Base-by-base conservation (phyloP, 106 monocot genomes). In the Alisma plantagoaquatica region DNA sequence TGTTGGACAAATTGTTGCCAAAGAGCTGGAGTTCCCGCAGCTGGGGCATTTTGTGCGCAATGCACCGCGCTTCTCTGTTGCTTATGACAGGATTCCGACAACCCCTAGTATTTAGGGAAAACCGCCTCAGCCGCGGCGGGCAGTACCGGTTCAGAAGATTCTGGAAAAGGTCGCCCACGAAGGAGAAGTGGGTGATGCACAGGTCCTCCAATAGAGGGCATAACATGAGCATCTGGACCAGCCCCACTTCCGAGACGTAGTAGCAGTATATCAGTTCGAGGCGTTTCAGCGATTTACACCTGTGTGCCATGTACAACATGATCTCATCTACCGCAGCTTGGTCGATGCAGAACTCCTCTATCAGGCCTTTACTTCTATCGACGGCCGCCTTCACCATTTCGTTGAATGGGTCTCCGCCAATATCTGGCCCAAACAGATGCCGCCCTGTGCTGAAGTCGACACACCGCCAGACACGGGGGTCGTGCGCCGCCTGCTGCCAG, bases 41-140 rank as follows among this genome's bases (percentile, higher is more conserved):
- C 23, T 49, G 5, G 19, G 25, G 61, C 61, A 61, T 48, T 2
- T 17, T 32, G 1, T 60, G 17, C 1, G 57, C 57, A n/a, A 57
- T 57, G 11, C 28, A 27, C 6, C 43, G 17, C 2, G 59, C 59
- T 38, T 7, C 14, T 38, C 14, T 38, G 23, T 46, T 4, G 7
- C 46, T 14, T 7, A 15, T 20, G 5, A 10, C 3, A 29, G 4
- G 1, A 23, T 60, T 8, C 2, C 16, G 3, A 7, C 9, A 7
- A 8, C 61, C 46, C 23, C 0, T 1, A 0, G n/a, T 8, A 16
- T 61, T 61, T 2, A 33, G 28, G 15, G 15, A 22, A 12, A 61
- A 43, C 21, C 20, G 12, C 25, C 49, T 61, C 48, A 61, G 48
- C 20, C 33, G 1, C n/a, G n/a, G n/a, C n/a, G 16, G 61, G 27